Evolutionary conservation across 2,329 filamentous ascomycete species (phyloP).

Genomic region (Trichoderma sp.): DNA sequence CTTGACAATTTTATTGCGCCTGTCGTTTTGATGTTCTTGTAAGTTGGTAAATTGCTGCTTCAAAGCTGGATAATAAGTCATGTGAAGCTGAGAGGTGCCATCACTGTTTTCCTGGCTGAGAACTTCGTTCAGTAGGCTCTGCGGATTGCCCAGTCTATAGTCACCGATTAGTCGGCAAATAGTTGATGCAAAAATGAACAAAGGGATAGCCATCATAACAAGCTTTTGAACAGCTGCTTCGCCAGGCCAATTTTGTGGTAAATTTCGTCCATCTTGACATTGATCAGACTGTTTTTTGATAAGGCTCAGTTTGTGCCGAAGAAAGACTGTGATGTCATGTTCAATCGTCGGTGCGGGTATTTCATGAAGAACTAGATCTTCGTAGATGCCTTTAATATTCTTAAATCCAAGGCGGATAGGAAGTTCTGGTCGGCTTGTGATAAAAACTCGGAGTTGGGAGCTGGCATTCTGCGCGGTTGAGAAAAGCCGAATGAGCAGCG

Average conservation of each 20-base stretch:
- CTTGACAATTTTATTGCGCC: neutral
- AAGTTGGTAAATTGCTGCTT: neutral
- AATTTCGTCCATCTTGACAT: neutral
- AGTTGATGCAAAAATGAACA: neutral
- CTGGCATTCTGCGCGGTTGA: neutral
- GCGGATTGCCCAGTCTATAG: neutral
- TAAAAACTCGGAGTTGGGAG: neutral
- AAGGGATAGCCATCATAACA: neutral
- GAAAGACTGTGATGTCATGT: neutral
- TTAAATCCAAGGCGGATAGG: neutral
- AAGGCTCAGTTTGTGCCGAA: neutral
- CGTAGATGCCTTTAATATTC: neutral
- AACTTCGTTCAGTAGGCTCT: neutral
- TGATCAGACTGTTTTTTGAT: neutral
- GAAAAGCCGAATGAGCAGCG: neutral
- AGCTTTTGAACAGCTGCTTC: neutral
- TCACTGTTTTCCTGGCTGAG: neutral
- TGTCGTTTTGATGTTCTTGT: neutral
- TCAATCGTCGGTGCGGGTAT: neutral
- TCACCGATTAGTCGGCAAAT: neutral
- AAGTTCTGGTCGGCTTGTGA: constrained; percentile 1
- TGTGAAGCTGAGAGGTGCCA: too few species aligned
- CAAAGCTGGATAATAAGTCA: neutral
- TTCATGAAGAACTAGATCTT: neutral
- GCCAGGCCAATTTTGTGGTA: neutral